phyloP scores from a whole-genome alignment of 2,329 filamentous ascomycete genomes.

The Mycosphaerella sp. region DNA sequence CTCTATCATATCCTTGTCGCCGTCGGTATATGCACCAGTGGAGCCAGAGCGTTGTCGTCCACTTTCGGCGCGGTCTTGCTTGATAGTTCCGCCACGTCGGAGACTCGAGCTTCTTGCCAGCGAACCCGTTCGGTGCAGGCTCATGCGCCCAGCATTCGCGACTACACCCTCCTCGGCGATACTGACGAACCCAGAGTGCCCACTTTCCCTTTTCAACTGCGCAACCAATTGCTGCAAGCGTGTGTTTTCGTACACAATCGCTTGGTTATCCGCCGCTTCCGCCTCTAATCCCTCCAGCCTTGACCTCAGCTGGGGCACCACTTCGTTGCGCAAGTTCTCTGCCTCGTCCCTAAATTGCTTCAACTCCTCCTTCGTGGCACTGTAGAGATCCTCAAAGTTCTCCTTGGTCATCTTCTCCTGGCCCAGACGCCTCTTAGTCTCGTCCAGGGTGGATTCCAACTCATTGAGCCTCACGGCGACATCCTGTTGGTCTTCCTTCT shows the following conservation, averaged over 20 bases:
- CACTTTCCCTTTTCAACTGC: constrained; percentile 51
- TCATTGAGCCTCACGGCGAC: constrained; percentile 56
- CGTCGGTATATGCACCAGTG: constrained; percentile 29
- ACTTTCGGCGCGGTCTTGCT: constrained; percentile 33
- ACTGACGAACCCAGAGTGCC: constrained; percentile 47
- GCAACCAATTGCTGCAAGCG: constrained; percentile 85
- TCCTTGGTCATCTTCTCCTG: constrained; percentile 85
- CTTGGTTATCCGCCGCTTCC: constrained; percentile 65
- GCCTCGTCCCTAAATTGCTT: constrained; percentile 78
- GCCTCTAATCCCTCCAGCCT: constrained; percentile 72
- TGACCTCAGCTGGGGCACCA: constrained; percentile 71
- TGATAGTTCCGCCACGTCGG: constrained; percentile 32
- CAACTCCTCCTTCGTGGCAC: constrained; percentile 75
- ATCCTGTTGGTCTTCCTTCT: constrained; percentile 40
- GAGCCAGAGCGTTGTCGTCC: constrained; percentile 42
- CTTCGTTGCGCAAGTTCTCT: constrained; percentile 83
- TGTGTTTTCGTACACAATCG: constrained; percentile 69
- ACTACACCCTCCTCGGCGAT: constrained; percentile 54
- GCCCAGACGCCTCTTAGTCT: constrained; percentile 69
- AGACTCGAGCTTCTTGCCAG: constrained; percentile 49
- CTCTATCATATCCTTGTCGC: constrained; percentile 82
- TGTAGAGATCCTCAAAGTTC: constrained; percentile 88
- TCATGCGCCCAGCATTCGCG: constrained; percentile 30
- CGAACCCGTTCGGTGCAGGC: constrained; percentile 48
- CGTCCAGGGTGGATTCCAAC: constrained; percentile 73